Percentiles rank a stretch among this genome's conserved stretches.
phyloP scores from a whole-genome alignment of 108 stramenopile genomes.

The Cyclotella baltica region DNA sequence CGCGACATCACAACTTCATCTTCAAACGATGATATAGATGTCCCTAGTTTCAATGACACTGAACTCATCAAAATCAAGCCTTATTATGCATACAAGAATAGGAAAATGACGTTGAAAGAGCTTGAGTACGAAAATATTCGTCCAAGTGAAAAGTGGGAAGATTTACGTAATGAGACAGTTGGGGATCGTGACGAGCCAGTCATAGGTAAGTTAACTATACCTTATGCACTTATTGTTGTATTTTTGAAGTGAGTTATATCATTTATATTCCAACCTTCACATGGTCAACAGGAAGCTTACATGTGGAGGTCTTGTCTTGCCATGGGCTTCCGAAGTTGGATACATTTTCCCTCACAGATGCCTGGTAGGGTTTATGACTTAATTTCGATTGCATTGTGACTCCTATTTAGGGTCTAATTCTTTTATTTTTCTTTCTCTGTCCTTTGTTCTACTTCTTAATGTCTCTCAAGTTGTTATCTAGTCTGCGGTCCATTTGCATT shows the following conservation, averaged over 20 bases:
- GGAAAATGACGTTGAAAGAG: slow-evolving; percentile 69
- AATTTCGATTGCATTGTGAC: too few species aligned
- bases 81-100: slow-evolving; percentile 69
- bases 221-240: too few species aligned
- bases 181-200: slow-evolving; percentile 45
- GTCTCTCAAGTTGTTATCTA: slow-evolving; percentile 67
- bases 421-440: too few species aligned
- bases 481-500: slow-evolving; percentile 80
- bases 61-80: slow-evolving; percentile 46
- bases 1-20: not conserved
- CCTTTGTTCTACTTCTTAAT: too few species aligned
- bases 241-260: too few species aligned
- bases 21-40: not conserved
- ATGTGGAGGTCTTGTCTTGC: slow-evolving; percentile 71
- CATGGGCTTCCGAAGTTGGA: slow-evolving; percentile 73
- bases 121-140: slow-evolving; percentile 59
- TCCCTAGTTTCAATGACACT: slow-evolving; percentile 15
- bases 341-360: slow-evolving; percentile 63
- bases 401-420: too few species aligned
- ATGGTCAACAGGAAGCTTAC: too few species aligned
- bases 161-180: slow-evolving; percentile 55
- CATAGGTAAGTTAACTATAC: too few species aligned
- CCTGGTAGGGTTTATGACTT: too few species aligned
- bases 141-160: slow-evolving; percentile 49
- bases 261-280: too few species aligned